A percentile compares a stretch with the other conserved stretches of the same genome.
Conservation (phyloP, 345 rosid genomes). For the Ceriops zippeliana region DNA sequence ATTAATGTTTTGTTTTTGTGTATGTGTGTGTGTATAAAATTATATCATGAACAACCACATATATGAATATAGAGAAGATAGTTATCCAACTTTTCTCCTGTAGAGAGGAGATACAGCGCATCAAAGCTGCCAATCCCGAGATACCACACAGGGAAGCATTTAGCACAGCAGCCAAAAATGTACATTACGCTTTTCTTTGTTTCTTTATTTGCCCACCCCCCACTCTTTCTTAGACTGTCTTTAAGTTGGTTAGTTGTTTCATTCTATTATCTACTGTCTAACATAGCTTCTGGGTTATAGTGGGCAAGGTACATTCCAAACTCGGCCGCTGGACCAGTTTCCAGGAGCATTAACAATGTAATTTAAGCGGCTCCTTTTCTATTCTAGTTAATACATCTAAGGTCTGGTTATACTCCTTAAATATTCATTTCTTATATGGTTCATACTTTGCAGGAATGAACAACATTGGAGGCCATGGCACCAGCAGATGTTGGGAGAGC, state of each 20-base stretch:
- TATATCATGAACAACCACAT: neutral
- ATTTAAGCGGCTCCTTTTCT: conserved; percentile 11
- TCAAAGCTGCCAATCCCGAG: conserved; percentile 92
- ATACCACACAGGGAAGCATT: conserved; percentile 97
- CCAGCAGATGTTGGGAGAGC: too few species aligned
- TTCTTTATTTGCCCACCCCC: too few species aligned
- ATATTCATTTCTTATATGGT: too few species aligned
- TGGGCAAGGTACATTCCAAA: conserved; percentile 96
- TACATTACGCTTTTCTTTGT: conserved; percentile 22
- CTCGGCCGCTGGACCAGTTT: conserved; percentile 52
- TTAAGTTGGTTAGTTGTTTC: neutral
- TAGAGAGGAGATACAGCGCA: conserved; percentile 98
- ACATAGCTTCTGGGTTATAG: conserved; percentile 24
- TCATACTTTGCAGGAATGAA: too few species aligned
- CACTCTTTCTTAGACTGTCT: too few species aligned
- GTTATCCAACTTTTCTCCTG: neutral
- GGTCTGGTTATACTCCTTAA: too few species aligned
- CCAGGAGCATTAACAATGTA: conserved; percentile 53
- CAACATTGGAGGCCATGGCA: too few species aligned
- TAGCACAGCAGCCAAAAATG: conserved; percentile 95
- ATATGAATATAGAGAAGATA: too few species aligned
- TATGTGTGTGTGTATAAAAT: neutral
- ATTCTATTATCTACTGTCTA: too few species aligned
- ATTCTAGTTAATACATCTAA: too few species aligned
- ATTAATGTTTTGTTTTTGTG: neutral